Evolutionary conservation across 306 rosid genomes (phyloP).

Genomic region (Glycine latifolia): DNA sequence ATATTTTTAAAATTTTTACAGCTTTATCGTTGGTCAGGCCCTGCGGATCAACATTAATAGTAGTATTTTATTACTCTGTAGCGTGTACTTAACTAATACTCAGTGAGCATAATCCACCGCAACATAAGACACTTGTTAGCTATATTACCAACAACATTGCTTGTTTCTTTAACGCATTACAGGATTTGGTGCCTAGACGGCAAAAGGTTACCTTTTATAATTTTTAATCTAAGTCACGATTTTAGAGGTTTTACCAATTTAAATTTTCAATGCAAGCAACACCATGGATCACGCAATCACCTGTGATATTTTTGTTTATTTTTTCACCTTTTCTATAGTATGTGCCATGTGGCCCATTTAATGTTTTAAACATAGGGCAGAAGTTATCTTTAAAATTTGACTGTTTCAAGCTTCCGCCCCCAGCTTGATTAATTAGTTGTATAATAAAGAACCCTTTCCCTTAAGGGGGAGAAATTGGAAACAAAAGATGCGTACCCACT

Average conservation of each 20-base stretch:
- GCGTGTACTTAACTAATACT: not conserved
- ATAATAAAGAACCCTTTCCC: not conserved
- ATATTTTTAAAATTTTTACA: too few species aligned
- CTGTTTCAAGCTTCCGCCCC: slow-evolving; percentile 43
- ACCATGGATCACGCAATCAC: not conserved
- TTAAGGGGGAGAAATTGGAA: slow-evolving; percentile 24
- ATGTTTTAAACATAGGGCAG: slow-evolving; percentile 48
- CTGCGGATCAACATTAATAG: too few species aligned
- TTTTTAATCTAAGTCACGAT: not conserved
- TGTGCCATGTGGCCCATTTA: slow-evolving; percentile 34
- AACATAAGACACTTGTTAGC: slow-evolving; percentile 4
- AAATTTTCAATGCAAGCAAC: not conserved
- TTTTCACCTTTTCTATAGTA: not conserved
- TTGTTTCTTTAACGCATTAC: slow-evolving; percentile 14
- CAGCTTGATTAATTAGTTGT: not conserved
- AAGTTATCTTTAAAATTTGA: slow-evolving; percentile 17
- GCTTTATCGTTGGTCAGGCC: too few species aligned
- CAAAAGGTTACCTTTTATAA: not conserved
- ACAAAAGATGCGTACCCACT: slow-evolving; percentile 42
- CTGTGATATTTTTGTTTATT: not conserved
- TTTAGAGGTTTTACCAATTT: not conserved
- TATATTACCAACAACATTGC: slow-evolving; percentile 1
- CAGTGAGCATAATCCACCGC: not conserved
- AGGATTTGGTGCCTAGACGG: not conserved
- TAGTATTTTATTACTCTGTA: not conserved